Evolutionary conservation across 768 basidiomycete species (phyloP).

Genomic region (Amanita muscaria): DNA sequence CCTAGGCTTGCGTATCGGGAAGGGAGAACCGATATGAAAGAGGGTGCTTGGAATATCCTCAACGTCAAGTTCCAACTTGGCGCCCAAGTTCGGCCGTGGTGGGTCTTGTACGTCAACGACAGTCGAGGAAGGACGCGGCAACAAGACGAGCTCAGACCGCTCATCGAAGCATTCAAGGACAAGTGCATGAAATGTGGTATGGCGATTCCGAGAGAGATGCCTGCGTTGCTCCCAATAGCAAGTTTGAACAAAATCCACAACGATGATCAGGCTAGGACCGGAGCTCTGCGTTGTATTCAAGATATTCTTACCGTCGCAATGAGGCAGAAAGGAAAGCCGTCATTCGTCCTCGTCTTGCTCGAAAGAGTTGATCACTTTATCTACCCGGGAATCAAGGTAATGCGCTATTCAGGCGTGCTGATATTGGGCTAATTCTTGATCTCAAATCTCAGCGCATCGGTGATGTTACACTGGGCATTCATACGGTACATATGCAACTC

Average conservation of each 20-base stretch:
- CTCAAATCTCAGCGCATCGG: constrained; percentile 56
- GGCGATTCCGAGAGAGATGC: constrained; percentile 27
- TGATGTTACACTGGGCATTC: constrained; percentile 68
- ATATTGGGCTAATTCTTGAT: constrained; percentile 1
- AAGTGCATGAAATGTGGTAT: constrained; percentile 60
- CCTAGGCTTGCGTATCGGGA: constrained; percentile 49
- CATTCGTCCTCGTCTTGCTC: constrained; percentile 64
- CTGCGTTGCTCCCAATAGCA: constrained; percentile 31
- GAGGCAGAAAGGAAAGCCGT: constrained; percentile 30
- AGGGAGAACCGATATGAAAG: constrained; percentile 35
- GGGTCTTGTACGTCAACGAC: constrained; percentile 58
- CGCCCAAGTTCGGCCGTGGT: constrained; percentile 48
- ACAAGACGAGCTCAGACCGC: no score
- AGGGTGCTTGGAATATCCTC: constrained; percentile 73
- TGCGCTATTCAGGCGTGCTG: not conserved
- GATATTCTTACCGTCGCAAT: constrained; percentile 27
- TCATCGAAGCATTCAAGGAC: constrained; percentile 43
- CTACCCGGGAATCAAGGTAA: constrained; percentile 71
- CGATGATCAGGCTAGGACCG: constrained; percentile 26
- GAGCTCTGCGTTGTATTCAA: constrained; percentile 34
- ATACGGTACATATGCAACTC: constrained; percentile 64
- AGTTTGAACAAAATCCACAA: constrained; percentile 17
- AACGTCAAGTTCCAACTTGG: constrained; percentile 59
- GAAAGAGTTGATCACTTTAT: constrained; percentile 63
- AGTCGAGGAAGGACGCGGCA: no score